These are phyloP conservation scores for Knoxdaviesia proteae DNA, from an alignment of 2,329 filamentous ascomycete genomes.

Conservation along the genomic window DNA sequence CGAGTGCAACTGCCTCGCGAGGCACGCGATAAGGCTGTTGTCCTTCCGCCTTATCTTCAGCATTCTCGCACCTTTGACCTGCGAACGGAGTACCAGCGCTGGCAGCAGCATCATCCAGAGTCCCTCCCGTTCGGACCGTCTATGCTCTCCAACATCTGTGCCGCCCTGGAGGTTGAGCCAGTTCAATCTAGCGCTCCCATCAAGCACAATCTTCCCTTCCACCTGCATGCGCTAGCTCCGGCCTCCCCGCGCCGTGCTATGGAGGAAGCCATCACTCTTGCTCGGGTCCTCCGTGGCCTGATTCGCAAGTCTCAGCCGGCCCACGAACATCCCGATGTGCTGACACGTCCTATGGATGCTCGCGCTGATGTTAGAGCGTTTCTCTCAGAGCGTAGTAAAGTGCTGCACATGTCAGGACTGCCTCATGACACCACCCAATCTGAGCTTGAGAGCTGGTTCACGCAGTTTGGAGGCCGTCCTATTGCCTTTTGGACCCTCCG, in stretches of 20 bases:
- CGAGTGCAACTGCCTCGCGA: constrained; percentile 93
- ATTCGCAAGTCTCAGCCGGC: constrained; percentile 91
- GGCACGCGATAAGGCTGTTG: constrained; percentile 93
- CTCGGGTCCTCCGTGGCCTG: constrained; percentile 75
- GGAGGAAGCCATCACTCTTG: constrained; percentile 90
- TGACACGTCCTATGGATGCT: constrained; percentile 90
- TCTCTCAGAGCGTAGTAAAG: constrained; percentile 88
- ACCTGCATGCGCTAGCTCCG: constrained; percentile 85
- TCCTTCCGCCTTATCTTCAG: constrained; percentile 88
- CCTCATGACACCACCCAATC: constrained; percentile 97
- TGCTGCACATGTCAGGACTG: constrained; percentile 90
- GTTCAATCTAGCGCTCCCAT: constrained; percentile 95
- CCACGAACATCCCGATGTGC: constrained; percentile 82
- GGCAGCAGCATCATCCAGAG: constrained; percentile 96
- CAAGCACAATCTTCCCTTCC: constrained; percentile 96
- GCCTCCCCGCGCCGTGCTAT: constrained; percentile 90
- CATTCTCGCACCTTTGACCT: constrained; percentile 95
- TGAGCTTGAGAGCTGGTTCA: constrained; percentile 98
- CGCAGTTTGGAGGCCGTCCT: constrained; percentile 88
- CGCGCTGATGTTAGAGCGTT: constrained; percentile 92
- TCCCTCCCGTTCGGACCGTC: constrained; percentile 91
- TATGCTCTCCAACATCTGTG: constrained; percentile 92
- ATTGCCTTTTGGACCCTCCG: constrained; percentile 98
- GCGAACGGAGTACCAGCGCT: constrained; percentile 91
- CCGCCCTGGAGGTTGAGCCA: constrained; percentile 90